Percentiles rank a stretch among this genome's conserved stretches.
Evolutionary conservation across 495 filamentous ascomycete species (phyloP).

Genomic region (Entonaema liquescens): DNA sequence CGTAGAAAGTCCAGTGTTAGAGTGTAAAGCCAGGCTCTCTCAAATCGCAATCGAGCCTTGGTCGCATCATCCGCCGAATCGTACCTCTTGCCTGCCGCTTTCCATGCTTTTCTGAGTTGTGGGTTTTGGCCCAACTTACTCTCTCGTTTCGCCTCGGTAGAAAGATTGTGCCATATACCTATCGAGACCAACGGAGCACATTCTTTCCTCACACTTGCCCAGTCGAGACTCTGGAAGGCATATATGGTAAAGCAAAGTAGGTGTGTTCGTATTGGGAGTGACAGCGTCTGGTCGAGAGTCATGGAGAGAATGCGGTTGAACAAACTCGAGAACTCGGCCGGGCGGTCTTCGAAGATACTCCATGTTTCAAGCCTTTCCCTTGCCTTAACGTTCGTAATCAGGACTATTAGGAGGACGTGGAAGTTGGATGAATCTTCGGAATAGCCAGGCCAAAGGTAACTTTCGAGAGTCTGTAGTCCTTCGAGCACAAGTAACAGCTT

Average conservation of each 20-base stretch:
- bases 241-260: constrained; percentile 87
- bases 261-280: constrained; percentile 74
- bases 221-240: constrained; percentile 95
- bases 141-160: constrained; percentile 72
- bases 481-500: constrained; percentile 84
- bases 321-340: constrained; percentile 85
- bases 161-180: constrained; percentile 92
- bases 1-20: constrained; percentile 84
- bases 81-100: constrained; percentile 83
- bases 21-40: constrained; percentile 92
- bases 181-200: constrained; percentile 95
- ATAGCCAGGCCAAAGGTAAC: constrained; percentile 93
- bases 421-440: constrained; percentile 87
- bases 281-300: constrained; percentile 80
- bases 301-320: constrained; percentile 92
- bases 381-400: constrained; percentile 88
- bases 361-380: constrained; percentile 88
- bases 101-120: constrained; percentile 87
- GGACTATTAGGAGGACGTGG: constrained; percentile 83
- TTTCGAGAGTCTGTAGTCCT: constrained; percentile 89
- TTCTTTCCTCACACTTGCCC: constrained; percentile 87
- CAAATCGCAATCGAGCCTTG: constrained; percentile 84
- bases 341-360: constrained; percentile 82
- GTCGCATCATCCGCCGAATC: constrained; percentile 83
- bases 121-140: constrained; percentile 71